Evolutionary conservation across 345 rosid species (phyloP).

Genomic region (Pugionium dolabratum): DNA sequence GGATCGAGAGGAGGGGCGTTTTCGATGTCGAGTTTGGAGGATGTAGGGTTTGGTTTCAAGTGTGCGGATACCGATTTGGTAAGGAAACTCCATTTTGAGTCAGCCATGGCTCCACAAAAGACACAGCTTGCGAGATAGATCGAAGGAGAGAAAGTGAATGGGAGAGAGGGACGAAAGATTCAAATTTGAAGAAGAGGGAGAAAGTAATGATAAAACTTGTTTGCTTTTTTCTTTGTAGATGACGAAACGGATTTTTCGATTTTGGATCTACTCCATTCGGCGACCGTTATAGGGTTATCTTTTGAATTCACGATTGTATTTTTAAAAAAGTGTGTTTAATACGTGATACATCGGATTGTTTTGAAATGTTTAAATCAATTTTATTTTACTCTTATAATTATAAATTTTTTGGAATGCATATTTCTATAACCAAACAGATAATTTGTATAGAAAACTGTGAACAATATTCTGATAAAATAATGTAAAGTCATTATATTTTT

Average conservation of each 20-base stretch:
- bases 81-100: conserved; percentile 63
- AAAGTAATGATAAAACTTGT: conserved; percentile 1
- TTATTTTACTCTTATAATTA: no score
- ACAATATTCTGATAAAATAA: no score
- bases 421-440: no score
- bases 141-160: not conserved
- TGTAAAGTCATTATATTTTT: no score
- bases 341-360: no score
- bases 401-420: no score
- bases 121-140: conserved; percentile 21
- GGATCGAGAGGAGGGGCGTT: conserved; percentile 72
- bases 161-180: conserved; percentile 16
- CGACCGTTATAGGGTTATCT: conserved; percentile 34
- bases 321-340: no score
- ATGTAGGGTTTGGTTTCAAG: conserved; percentile 44
- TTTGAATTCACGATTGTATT: conserved; percentile 19
- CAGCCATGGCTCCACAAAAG: conserved; percentile 32
- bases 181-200: conserved; percentile 33
- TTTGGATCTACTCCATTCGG: conserved; percentile 30
- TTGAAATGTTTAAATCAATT: no score
- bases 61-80: conserved; percentile 64
- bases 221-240: not conserved
- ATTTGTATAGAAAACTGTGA: no score
- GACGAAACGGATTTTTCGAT: conserved; percentile 24
- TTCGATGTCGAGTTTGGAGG: conserved; percentile 47